Evolutionary conservation across 257 asterid species (phyloP), one percentile per base, ranked within the genome.

Genomic region (Mitragyna speciosa): DNA sequence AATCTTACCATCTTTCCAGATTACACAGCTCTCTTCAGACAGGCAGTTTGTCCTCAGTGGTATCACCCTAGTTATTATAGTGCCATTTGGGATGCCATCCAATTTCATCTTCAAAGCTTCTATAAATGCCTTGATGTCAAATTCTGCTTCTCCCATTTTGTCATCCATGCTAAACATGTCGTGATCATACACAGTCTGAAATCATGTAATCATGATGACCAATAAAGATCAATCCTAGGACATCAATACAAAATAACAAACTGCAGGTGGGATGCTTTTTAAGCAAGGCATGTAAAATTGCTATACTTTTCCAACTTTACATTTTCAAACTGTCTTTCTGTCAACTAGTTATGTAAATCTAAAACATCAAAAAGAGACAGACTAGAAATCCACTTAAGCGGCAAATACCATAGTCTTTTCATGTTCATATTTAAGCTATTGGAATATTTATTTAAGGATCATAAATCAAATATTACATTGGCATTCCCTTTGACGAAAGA

Each of bases 141-240:
- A 76, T 52, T 86, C 85, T 67, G 91, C 87, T 10, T 88, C 89
- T 81, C 91, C 91, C 89, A 88, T 88, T 71, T 83, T 86, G 76
- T 88, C 91, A 63, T 88, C 89, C 83, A 63, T 79, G 81, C 81
- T 86, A 86, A 88, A 88, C 16, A 83, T 79, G 81, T 88, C 91
- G 20, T 86, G 88, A 70, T 88, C 91, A 72, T 86, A 88, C 5
- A 88, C 90, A 1, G 83, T 84, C 91, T 88, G 85, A 39, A 86
- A 79, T n/a, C 56, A 51, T 39, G 36, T n/a, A 67, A 49, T 39
- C 15, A 30, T 16, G 24, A 68, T 43, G 4, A 52, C 36, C 19
- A 41, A 54, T 28, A 65, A 31, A 28, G 1, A 64, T 20, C 36
- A 31, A 51, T 12, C 58, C 68, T 19, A 47, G 24, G 17, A 22